These are phyloP conservation scores for Raffaelea ambrosiae DNA, from an alignment of 2,329 filamentous ascomycete genomes.

Conservation along the genomic window DNA sequence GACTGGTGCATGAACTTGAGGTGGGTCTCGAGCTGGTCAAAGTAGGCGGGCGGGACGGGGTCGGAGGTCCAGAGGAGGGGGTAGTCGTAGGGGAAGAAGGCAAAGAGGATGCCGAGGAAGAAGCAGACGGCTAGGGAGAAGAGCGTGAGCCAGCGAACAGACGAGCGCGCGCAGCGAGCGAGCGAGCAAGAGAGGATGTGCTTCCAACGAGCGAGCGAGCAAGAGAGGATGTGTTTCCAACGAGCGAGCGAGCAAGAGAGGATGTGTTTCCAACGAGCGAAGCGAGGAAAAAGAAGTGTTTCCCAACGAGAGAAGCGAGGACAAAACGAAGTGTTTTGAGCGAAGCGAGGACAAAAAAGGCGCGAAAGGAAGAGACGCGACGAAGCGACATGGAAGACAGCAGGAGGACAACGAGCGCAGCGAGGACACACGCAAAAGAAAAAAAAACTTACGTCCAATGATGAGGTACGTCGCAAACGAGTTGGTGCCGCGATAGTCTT, in stretches of 20 bases:
- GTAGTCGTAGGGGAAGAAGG: constrained; percentile 92
- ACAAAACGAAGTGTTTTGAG: no score
- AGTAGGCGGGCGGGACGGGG: constrained; percentile 58
- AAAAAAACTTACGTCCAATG: constrained; percentile 67
- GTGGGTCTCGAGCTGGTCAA: constrained; percentile 79
- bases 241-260: no score
- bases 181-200: no score
- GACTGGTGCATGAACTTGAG: constrained; percentile 85
- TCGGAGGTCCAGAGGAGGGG: constrained; percentile 73
- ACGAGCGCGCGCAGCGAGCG: neutral
- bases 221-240: no score
- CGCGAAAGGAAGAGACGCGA: no score
- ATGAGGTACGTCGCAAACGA: constrained; percentile 97
- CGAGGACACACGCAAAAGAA: neutral
- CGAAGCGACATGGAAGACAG: constrained; percentile 6
- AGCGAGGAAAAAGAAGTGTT: no score
- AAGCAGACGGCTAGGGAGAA: constrained; percentile 67
- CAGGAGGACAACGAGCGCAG: constrained; percentile 5
- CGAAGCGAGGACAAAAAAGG: constrained; percentile 7
- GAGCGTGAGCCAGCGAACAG: constrained; percentile 1
- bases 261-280: no score
- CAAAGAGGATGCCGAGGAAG: constrained; percentile 97
- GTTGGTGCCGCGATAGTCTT: constrained; percentile 48
- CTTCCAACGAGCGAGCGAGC: no score
- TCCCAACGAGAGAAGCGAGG: no score